Evolutionary conservation across 768 basidiomycete species (phyloP), one percentile per base, ranked within the genome.

Genomic region (Atractiella rhizophila): DNA sequence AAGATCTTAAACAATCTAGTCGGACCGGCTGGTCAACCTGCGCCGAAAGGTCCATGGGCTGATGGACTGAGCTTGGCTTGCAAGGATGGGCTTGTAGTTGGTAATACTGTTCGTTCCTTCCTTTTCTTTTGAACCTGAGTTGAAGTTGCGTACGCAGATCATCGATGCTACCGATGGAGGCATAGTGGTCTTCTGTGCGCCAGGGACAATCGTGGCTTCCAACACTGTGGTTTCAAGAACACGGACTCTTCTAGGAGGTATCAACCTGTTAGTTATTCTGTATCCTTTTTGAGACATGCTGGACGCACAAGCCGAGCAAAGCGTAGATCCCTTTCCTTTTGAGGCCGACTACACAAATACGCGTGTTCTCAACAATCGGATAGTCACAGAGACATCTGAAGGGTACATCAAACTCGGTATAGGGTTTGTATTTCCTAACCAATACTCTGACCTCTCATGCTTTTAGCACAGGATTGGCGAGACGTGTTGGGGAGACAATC

Each of bases 31-130:
- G 54, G 60, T 7, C 27, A 59, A 29, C 61, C 61, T 4, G 53
- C 57, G 15, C 60, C 60, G 5, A 58, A 61, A 21, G 62, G 59
- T 40, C 63, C 62, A 0, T 53, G 63, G 31, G 62, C 62, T 2
- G 62, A 62, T 38, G 63, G 62, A 7, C 35, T 64, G 24, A 56
- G 55, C 28, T 53, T 63, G 30, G 62, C 62, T 9, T 62, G 62
- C 47, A 44, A 50, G 30, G 56, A 61, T 45, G 56, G 54, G 12
- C 23, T 54, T 12, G 54, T 64, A n/a, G 50, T 49, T 11, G 40
- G 58, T 35, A 56, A 55, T 37, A 39, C 48, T 44, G 2, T 13
- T 28, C 31, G 26, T 34, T 27, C 5, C 18, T 5, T 16, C 16
- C 41, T 8, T 16, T 19, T 39, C 13, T 2, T 3, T 21, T 5